Evolutionary conservation across 768 basidiomycete species (phyloP), one percentile per base, ranked within the genome.

Genomic region (Amanita pallidorosea): DNA sequence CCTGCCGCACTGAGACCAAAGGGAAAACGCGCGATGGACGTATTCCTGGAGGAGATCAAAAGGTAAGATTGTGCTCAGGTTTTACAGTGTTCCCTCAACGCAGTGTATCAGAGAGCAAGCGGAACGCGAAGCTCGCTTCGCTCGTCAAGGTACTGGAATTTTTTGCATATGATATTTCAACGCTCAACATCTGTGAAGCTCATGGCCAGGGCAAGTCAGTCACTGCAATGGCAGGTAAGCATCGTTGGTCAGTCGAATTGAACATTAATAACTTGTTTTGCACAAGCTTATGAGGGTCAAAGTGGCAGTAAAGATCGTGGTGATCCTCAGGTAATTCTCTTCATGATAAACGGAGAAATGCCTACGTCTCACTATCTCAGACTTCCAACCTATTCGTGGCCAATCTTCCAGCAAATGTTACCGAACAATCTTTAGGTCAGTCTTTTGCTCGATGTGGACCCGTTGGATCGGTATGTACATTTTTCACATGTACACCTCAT

Each of bases 311-410:
- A 88, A 63, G 91, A 95, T 61, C 70, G 83, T 55, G 89, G 89
- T 9, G 93, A 97, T 63, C 84, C 85, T 2, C 83, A 87, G 70
- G 93, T 90, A 56, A 53, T 74, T 31, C 12, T 43, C 25, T 5
- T 11, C 33, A 45, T 53, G 13, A 27, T 18, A n/a, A 15, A 6
- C 11, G 11, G 13, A 34, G 29, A 22, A 27, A 50, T 40, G 18
- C 12, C 23, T 17, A 2, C 3, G 1, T 36, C 29, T 43, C 12
- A 27, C 13, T 2, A 17, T 25, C 47, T 33, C 49, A 94, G 87
- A 96, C 95, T 1, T 90, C 94, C 35, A 99, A 99, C 60, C 67
- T 99, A 12, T 98, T 95, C 63, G 92, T 99, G 34, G 91, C 92
- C 11, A 96, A 97, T 63, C 67, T 99, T 22, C 96, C 96, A 4